Evolutionary conservation across 768 basidiomycete genomes (phyloP).

Genomic region (Dentipellis fragilis): DNA sequence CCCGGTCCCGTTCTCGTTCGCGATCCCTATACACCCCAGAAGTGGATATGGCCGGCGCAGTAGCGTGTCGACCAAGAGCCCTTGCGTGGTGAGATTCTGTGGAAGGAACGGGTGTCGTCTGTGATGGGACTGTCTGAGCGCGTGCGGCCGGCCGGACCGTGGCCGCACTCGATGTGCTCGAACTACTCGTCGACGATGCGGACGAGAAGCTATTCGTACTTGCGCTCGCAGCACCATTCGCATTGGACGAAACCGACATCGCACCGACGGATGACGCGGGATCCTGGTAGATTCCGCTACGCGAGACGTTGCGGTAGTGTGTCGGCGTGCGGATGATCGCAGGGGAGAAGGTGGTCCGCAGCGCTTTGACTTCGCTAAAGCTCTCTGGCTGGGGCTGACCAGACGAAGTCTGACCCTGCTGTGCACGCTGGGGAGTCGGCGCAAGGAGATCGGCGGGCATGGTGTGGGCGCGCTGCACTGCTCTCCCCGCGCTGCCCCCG

Average conservation of each 20-base stretch:
- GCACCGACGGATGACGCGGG: slow-evolving; percentile 1
- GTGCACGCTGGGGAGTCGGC: slow-evolving; percentile 13
- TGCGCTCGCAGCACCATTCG: background rate
- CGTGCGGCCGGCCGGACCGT: background rate
- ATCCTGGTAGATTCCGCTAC: slow-evolving; percentile 10
- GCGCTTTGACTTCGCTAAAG: slow-evolving; percentile 40
- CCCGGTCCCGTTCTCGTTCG: background rate
- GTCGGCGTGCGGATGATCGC: slow-evolving; percentile 60
- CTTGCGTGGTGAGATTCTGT: background rate
- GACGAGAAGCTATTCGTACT: background rate
- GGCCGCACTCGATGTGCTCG: background rate
- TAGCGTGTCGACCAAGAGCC: background rate
- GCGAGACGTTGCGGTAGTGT: slow-evolving; percentile 33
- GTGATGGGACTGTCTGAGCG: background rate
- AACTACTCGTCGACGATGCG: background rate
- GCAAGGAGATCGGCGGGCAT: slow-evolving; percentile 5
- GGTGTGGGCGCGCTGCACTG: slow-evolving; percentile 6
- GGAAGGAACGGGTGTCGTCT: background rate
- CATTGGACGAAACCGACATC: background rate
- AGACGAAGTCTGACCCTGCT: background rate
- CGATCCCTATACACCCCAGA: background rate
- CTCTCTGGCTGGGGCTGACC: slow-evolving; percentile 26
- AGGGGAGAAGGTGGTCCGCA: slow-evolving; percentile 61
- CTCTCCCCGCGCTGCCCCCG: background rate
- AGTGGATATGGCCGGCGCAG: background rate